Base-by-base conservation (phyloP, 441 rosid genomes). In the Jatropha multifida region DNA sequence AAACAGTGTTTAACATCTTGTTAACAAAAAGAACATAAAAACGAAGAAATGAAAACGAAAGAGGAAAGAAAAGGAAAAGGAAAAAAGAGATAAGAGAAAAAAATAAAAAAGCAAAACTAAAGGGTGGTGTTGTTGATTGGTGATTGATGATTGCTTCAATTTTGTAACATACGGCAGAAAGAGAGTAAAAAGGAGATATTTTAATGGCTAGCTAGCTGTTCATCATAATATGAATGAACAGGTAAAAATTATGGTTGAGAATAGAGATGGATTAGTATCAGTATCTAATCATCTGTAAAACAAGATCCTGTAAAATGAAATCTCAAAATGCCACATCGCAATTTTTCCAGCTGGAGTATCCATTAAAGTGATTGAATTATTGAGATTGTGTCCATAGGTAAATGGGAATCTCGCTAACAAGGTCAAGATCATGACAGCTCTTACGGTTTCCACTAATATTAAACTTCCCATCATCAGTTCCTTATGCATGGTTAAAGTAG, bases 281-380 rank as follows among this genome's bases (percentile, higher is more conserved):
- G 69, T 49, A 37, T 75, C 65, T 17, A 74, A 73, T 75, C 70
- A 65, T 69, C 23, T n/a, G 38, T 15, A 60, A 23, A 48, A 65
- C 54, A 68, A 40, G 64, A 44, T 7, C 10, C 10, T 42, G 7
- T 44, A 7, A 44, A 61, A 40, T 46, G 60, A 18, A 18, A 18
- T 42, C 17, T 58, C 72, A 65, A 32, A 17, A 13, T 23, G 70
- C 48, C 67, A 68, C 74, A 48, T 38, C 65, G 59, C 68, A 65
- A 58, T 37, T 9, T 8, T 46, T 73, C 73, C 85, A 82, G 84
- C 84, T 82, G 84, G 68, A 77, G 74, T 48, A 76, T 78, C 82
- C 67, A 40, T 38, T 55, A 84, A 84, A 80, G 85, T 46, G 18
- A 41, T 46, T 71, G 77, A 83, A 83, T 83, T 79, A 82, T 82